These are phyloP conservation scores for Pseudisothecium myosuroides DNA, from an alignment of 225 moss, liverwort and hornwort genomes.

Conservation along the genomic window DNA sequence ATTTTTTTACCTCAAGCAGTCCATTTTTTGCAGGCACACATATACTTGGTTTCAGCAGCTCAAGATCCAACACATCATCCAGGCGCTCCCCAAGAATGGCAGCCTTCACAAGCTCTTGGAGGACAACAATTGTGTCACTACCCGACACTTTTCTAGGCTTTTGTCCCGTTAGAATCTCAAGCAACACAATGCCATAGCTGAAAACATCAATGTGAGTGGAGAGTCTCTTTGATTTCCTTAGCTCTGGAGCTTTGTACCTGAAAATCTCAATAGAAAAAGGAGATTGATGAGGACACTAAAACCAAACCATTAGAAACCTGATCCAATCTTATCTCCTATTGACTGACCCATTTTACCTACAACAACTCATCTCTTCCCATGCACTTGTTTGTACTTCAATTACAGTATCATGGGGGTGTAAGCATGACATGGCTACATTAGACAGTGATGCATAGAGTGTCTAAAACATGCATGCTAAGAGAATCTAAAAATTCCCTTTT, in stretches of 20 bases:
- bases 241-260: slow-evolving; percentile 26
- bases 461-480: neutral
- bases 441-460: neutral
- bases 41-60: slow-evolving; percentile 9
- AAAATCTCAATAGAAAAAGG: neutral
- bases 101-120: slow-evolving; percentile 13
- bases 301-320: neutral
- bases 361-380: neutral
- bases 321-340: neutral
- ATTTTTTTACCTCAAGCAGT: slow-evolving; percentile 1
- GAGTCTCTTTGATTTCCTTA: neutral
- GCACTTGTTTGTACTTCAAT: neutral
- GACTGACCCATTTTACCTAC: too few species aligned
- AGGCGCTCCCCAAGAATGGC: slow-evolving; percentile 6
- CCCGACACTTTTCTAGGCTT: neutral
- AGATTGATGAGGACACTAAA: neutral
- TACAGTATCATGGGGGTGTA: neutral
- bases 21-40: neutral
- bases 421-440: neutral
- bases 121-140: neutral
- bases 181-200: slow-evolving; percentile 26
- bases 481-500: neutral
- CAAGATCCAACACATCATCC: slow-evolving; percentile 6
- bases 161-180: slow-evolving; percentile 19
- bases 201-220: slow-evolving; percentile 6